Conservation (phyloP, 306 rosid species). For the Begonia fuchsioides region DNA sequence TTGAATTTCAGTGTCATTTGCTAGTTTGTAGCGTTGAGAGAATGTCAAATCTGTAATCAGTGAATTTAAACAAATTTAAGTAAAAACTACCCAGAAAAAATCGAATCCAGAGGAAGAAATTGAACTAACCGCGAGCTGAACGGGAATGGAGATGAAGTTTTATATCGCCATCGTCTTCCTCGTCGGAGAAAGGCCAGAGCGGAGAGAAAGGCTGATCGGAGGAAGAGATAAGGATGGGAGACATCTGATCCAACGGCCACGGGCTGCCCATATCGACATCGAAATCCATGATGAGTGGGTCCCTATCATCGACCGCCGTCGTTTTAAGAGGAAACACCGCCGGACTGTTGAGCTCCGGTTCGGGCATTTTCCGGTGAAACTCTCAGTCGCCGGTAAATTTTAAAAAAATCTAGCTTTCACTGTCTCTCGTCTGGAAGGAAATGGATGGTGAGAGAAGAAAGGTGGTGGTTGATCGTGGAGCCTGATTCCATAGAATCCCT, state of each 20-base stretch:
- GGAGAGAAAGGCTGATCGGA: slow-evolving; percentile 56
- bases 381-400: background rate
- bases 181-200: slow-evolving; percentile 50
- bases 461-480: slow-evolving; percentile 12
- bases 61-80: too few species aligned
- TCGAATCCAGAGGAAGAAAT: background rate
- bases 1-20: too few species aligned
- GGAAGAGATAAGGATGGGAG: slow-evolving; percentile 39
- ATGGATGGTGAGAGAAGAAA: background rate
- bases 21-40: too few species aligned
- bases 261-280: slow-evolving; percentile 51
- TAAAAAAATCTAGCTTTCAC: too few species aligned
- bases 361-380: slow-evolving; percentile 26
- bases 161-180: slow-evolving; percentile 16
- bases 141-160: slow-evolving; percentile 9
- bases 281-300: slow-evolving; percentile 55
- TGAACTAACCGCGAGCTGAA: slow-evolving; percentile 19
- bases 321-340: slow-evolving; percentile 23
- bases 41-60: too few species aligned
- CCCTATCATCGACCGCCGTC: slow-evolving; percentile 7
- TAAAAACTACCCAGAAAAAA: slow-evolving; percentile 5
- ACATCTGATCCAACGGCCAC: slow-evolving; percentile 62
- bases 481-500: slow-evolving; percentile 16
- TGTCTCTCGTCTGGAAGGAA: background rate
- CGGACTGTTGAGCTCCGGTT: slow-evolving; percentile 34